Conservation (phyloP, 768 basidiomycete species). For the Leccinum uliginosum region DNA sequence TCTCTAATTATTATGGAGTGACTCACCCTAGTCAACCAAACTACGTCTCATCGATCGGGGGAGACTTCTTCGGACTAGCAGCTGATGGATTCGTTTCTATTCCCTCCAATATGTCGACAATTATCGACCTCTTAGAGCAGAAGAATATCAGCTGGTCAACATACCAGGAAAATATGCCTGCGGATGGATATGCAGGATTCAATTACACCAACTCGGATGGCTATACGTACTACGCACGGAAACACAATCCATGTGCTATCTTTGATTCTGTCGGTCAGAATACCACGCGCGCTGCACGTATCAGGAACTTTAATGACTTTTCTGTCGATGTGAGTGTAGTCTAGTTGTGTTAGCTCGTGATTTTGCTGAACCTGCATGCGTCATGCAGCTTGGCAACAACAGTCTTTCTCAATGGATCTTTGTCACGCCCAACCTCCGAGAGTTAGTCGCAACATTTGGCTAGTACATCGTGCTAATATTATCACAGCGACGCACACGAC, state of each 20-base stretch:
- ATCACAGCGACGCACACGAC: constrained; percentile 55
- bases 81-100: constrained; percentile 34
- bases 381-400: constrained; percentile 30
- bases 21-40: constrained; percentile 65
- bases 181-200: constrained; percentile 42
- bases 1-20: constrained; percentile 43
- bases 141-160: constrained; percentile 56
- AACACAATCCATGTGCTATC: constrained; percentile 52
- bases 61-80: constrained; percentile 50
- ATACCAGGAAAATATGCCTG: constrained; percentile 59
- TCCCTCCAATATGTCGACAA: constrained; percentile 47
- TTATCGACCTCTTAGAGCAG: constrained; percentile 57
- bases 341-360: neutral
- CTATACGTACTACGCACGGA: constrained; percentile 52
- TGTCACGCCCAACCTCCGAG: constrained; percentile 54
- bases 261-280: constrained; percentile 47
- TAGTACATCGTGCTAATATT: neutral
- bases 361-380: neutral
- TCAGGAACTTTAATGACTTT: constrained; percentile 63
- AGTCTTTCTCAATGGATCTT: constrained; percentile 57
- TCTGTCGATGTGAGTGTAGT: constrained; percentile 41
- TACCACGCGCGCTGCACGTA: constrained; percentile 36
- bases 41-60: constrained; percentile 44
- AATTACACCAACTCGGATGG: constrained; percentile 28
- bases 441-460: constrained; percentile 13